A percentile compares a stretch with the other conserved stretches of the same genome.
Evolutionary conservation across 2,329 filamentous ascomycete genomes (phyloP).

Genomic region (Diplodia mutila): DNA sequence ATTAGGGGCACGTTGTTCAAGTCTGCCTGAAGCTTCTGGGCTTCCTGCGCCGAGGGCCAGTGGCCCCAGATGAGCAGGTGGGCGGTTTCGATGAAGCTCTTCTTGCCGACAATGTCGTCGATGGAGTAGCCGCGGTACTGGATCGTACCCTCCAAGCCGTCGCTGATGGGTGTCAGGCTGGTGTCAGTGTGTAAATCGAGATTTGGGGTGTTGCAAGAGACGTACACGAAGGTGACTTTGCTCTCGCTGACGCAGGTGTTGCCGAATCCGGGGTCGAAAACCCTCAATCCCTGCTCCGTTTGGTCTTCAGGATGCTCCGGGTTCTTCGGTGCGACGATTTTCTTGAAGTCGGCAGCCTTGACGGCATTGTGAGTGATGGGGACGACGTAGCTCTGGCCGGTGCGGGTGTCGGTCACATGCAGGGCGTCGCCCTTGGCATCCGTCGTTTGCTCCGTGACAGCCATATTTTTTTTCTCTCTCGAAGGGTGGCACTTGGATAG

Average conservation of each 20-base stretch:
- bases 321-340: slow-evolving; percentile 32
- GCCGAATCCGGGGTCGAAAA: slow-evolving; percentile 41
- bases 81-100: slow-evolving; percentile 55
- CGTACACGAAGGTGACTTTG: slow-evolving; percentile 40
- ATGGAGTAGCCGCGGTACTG: slow-evolving; percentile 59
- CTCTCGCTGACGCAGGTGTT: slow-evolving; percentile 41
- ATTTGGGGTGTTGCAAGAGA: no score
- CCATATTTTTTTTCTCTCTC: no score
- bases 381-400: slow-evolving; percentile 34
- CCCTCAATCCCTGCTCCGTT: slow-evolving; percentile 34
- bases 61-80: slow-evolving; percentile 58
- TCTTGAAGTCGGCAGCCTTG: slow-evolving; percentile 35
- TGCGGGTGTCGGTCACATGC: slow-evolving; percentile 40
- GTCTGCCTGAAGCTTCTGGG: slow-evolving; percentile 43
- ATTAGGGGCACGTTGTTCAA: slow-evolving; percentile 27
- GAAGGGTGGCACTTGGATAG: no score
- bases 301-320: slow-evolving; percentile 30
- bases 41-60: slow-evolving; percentile 50
- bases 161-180: no score
- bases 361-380: slow-evolving; percentile 37
- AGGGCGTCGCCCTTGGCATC: no score
- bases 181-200: no score
- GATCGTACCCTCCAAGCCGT: slow-evolving; percentile 56
- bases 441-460: no score
- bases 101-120: slow-evolving; percentile 53